phyloP scores from a whole-genome alignment of 2,329 filamentous ascomycete species.

The Colletotrichum shisoi region DNA sequence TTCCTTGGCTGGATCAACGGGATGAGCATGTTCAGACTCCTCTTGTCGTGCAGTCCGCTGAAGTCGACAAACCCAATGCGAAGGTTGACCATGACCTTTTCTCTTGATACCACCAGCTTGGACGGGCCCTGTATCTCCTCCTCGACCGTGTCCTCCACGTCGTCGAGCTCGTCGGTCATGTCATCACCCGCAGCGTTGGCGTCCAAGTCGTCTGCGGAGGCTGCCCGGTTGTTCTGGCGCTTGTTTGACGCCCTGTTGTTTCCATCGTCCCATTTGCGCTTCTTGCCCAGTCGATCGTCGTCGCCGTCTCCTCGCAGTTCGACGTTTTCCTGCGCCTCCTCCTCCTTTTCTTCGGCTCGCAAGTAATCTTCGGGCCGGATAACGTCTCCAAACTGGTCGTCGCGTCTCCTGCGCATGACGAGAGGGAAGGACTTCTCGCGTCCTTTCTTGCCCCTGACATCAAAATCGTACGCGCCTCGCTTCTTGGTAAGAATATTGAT shows the following conservation, averaged over 20 bases:
- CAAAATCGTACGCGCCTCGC: conserved; percentile 91
- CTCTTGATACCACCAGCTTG: conserved; percentile 72
- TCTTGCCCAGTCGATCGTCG: conserved; percentile 80
- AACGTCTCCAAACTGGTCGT: conserved; percentile 91
- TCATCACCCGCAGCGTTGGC: conserved; percentile 46
- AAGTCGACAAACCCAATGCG: conserved; percentile 91
- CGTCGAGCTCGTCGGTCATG: conserved; percentile 65
- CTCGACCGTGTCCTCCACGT: conserved; percentile 61
- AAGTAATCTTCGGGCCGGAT: conserved; percentile 95
- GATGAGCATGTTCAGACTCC: conserved; percentile 92
- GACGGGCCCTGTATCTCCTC: conserved; percentile 70
- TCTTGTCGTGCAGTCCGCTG: conserved; percentile 88
- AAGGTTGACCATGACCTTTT: conserved; percentile 72
- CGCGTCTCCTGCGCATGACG: conserved; percentile 77
- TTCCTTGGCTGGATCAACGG: conserved; percentile 94
- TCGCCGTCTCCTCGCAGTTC: conserved; percentile 58
- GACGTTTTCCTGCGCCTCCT: conserved; percentile 70
- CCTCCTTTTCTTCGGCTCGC: conserved; percentile 87
- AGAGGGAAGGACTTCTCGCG: conserved; percentile 93
- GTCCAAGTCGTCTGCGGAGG: conserved; percentile 56
- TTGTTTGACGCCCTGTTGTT: conserved; percentile 60
- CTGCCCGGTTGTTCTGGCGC: conserved; percentile 60
- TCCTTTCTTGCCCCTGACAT: conserved; percentile 89
- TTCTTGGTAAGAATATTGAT: conserved; percentile 89
- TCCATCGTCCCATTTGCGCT: conserved; percentile 88